These are phyloP conservation scores for Dillenia turbinata DNA, from an alignment of 164 flowering plant species.

Conservation along the genomic window DNA sequence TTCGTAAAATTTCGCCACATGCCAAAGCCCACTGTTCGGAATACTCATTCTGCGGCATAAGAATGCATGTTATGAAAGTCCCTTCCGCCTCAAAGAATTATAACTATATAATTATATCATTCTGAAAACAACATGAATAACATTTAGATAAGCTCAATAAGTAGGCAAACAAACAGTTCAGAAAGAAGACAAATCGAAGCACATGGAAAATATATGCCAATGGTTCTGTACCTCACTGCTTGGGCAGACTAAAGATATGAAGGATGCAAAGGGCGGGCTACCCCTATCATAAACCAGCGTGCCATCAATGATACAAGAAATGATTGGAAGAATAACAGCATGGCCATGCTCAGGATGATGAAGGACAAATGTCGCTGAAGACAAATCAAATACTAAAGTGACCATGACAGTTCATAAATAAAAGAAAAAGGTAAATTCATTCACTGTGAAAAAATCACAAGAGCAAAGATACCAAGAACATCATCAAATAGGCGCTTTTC, in stretches of 20 bases:
- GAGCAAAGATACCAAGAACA: conserved; percentile 61
- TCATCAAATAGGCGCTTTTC: conserved; percentile 84
- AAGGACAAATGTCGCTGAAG: conserved; percentile 92
- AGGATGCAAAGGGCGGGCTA: conserved; percentile 81
- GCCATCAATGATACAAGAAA: conserved; percentile 86
- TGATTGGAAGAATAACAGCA: conserved; percentile 88
- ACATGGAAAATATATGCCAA: not conserved
- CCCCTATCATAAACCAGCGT: conserved; percentile 67
- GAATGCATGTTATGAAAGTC: too few relatives aligned
- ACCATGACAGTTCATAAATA: conserved; percentile 1
- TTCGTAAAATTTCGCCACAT: conserved; percentile 86
- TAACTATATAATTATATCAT: too few relatives aligned
- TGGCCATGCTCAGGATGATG: conserved; percentile 99
- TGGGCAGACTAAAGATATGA: conserved; percentile 86
- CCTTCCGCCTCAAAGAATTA: too few relatives aligned
- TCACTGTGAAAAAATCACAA: not conserved
- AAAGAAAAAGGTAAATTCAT: not conserved
- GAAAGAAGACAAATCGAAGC: not conserved
- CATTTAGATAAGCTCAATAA: too few relatives aligned
- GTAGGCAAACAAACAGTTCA: not conserved
- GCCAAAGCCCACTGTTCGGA: conserved; percentile 98
- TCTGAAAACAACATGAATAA: too few relatives aligned
- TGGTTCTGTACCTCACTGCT: conserved; percentile 59
- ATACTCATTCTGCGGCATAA: conserved; percentile 60
- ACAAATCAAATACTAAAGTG: conserved; percentile 6